phyloP scores from a whole-genome alignment of 1,284 basidiomycete species.

The Microbotryum violaceum region DNA sequence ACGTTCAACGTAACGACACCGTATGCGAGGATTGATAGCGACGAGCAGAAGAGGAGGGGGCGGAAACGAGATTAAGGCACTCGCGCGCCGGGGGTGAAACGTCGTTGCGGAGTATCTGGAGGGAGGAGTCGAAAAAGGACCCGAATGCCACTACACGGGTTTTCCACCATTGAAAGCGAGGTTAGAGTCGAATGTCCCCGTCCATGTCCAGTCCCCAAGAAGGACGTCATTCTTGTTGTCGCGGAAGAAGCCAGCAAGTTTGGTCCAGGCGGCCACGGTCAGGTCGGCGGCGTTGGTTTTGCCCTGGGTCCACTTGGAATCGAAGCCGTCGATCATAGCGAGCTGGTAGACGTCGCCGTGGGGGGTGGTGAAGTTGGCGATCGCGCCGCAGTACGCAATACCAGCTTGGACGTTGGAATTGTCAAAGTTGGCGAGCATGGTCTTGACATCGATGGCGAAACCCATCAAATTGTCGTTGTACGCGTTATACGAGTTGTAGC shows the following conservation, averaged over 20 bases:
- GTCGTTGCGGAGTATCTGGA: too few relatives aligned
- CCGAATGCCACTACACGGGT: background rate
- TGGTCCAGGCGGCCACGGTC: background rate
- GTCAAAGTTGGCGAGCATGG: conserved; percentile 1
- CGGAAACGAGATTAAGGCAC: too few relatives aligned
- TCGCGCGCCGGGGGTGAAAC: too few relatives aligned
- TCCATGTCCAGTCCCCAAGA: background rate
- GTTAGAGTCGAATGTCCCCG: background rate
- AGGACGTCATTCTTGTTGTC: background rate
- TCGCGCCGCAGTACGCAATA: background rate
- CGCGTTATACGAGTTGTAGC: background rate
- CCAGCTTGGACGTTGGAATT: background rate
- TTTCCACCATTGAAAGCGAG: background rate
- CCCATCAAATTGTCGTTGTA: background rate
- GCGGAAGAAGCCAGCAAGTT: background rate
- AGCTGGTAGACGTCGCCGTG: background rate
- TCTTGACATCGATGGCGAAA: background rate
- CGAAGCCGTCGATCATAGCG: background rate
- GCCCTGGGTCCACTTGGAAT: background rate
- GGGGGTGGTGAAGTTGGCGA: background rate
- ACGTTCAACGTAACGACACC: too few relatives aligned
- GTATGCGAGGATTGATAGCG: too few relatives aligned
- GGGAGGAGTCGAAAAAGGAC: background rate
- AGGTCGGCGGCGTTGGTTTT: background rate
- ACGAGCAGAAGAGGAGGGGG: too few relatives aligned